A percentile compares a stretch with the other conserved stretches of the same genome.
Evolutionary conservation across 163 green algal genomes (phyloP).

Genomic region (Chloromonas sp.): DNA sequence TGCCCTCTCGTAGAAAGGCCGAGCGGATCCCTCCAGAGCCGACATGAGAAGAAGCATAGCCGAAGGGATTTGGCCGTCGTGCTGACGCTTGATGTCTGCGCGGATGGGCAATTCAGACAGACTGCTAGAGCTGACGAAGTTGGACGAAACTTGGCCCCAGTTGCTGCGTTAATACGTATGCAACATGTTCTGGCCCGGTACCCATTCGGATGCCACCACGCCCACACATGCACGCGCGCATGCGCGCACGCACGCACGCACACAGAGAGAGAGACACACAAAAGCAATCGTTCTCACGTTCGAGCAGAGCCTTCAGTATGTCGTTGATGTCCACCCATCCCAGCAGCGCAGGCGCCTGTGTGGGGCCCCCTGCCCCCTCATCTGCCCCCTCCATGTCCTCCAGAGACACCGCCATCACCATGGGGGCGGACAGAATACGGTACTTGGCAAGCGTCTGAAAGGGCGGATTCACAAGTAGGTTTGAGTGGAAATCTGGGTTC

Average conservation of each 20-base stretch:
- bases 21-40: constrained; percentile 42
- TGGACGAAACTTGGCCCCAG: neutral
- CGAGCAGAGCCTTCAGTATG: constrained; percentile 18
- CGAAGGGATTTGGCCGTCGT: constrained; percentile 13
- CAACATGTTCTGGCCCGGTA: neutral
- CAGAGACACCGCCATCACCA: constrained; percentile 52
- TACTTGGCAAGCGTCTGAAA: constrained; percentile 44
- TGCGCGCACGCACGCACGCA: no score
- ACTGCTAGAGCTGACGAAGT: neutral
- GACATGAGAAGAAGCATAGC: constrained; percentile 63
- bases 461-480: neutral
- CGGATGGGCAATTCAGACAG: neutral
- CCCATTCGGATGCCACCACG: no score
- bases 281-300: constrained; percentile 1
- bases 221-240: no score
- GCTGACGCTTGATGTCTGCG: neutral
- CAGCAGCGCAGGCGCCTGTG: neutral
- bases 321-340: constrained; percentile 37
- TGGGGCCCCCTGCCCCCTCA: neutral
- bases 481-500: no score
- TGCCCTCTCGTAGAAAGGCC: constrained; percentile 28
- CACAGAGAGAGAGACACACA: neutral
- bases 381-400: constrained; percentile 41
- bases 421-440: constrained; percentile 62
- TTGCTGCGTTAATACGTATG: neutral